phyloP scores from a whole-genome alignment of 805 yeast genomes.

The Metschnikowia kofuensis region DNA sequence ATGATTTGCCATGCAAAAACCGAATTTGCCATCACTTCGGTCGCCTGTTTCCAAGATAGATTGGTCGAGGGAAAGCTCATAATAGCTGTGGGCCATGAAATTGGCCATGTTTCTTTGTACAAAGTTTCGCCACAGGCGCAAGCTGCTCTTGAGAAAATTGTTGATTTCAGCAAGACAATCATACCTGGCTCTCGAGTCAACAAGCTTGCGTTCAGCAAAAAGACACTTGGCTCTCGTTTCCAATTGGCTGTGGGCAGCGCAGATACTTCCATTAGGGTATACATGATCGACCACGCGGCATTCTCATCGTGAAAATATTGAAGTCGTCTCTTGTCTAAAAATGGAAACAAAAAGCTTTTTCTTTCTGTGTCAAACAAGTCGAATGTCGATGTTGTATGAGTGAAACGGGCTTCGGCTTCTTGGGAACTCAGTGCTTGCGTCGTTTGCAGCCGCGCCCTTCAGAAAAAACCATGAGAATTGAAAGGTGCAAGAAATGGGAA shows the following conservation, averaged over 20 bases:
- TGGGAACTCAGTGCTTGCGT: too few relatives aligned
- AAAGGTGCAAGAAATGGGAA: background rate
- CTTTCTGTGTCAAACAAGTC: too few relatives aligned
- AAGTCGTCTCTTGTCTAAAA: background rate
- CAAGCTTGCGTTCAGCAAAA: conserved; percentile 55
- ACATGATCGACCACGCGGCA: conserved; percentile 9
- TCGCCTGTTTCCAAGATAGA: conserved; percentile 44
- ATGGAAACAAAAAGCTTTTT: too few relatives aligned
- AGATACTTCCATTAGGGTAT: conserved; percentile 60
- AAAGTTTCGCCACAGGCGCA: conserved; percentile 24
- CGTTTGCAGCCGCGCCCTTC: background rate
- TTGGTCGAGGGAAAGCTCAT: conserved; percentile 26
- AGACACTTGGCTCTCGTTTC: conserved; percentile 1
- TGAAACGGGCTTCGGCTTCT: background rate
- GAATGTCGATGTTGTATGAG: background rate
- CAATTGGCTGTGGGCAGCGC: conserved; percentile 60
- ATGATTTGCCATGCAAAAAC: conserved; percentile 43
- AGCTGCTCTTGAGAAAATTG: conserved; percentile 16
- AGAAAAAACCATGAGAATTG: background rate
- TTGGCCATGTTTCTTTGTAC: conserved; percentile 55
- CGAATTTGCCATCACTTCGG: conserved; percentile 61
- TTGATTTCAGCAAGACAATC: conserved; percentile 32
- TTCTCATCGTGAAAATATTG: background rate
- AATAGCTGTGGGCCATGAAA: conserved; percentile 68
- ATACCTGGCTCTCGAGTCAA: conserved; percentile 64